Evolutionary conservation across 2,329 filamentous ascomycete species (phyloP).

Genomic region (Alternaria sp.): DNA sequence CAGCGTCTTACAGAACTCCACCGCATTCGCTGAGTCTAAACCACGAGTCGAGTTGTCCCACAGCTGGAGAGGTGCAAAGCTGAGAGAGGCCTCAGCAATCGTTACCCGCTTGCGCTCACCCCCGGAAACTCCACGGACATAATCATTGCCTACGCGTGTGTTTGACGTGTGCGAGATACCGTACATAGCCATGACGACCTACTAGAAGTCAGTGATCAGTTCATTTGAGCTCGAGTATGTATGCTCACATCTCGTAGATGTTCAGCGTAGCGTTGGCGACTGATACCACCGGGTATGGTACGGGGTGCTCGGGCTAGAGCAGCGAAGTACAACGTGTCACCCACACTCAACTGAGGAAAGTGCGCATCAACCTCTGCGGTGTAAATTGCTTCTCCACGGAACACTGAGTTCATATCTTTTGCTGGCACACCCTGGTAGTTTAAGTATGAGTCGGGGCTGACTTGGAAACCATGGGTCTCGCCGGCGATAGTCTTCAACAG

Average conservation of each 20-base stretch:
- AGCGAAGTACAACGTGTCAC: conserved; percentile 80
- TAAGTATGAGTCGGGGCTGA: conserved; percentile 74
- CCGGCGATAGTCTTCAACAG: conserved; percentile 84
- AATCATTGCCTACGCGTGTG: conserved; percentile 76
- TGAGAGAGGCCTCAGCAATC: conserved; percentile 51
- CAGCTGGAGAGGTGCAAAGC: conserved; percentile 64
- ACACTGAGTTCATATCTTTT: conserved; percentile 76
- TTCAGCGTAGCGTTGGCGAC: conserved; percentile 63
- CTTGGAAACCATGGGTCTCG: conserved; percentile 79
- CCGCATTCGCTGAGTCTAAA: conserved; percentile 73
- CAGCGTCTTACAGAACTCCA: conserved; percentile 69
- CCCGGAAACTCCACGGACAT: conserved; percentile 74
- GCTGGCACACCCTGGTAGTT: conserved; percentile 80
- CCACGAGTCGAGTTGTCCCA: conserved; percentile 80
- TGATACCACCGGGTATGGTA: conserved; percentile 65
- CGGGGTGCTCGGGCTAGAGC: conserved; percentile 67
- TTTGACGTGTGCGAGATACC: conserved; percentile 76
- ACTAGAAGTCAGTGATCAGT: conserved; percentile 4
- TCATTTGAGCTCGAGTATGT: neutral
- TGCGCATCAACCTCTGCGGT: conserved; percentile 83
- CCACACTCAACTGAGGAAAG: conserved; percentile 77
- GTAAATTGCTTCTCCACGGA: conserved; percentile 85
- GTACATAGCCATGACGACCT: conserved; percentile 76
- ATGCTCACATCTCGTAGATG: conserved; percentile 64
- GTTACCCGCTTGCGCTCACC: conserved; percentile 63